Percentiles rank a stretch among this genome's conserved stretches.
phyloP scores from a whole-genome alignment of 768 basidiomycete genomes.

The Kwoniella botswanensis region DNA sequence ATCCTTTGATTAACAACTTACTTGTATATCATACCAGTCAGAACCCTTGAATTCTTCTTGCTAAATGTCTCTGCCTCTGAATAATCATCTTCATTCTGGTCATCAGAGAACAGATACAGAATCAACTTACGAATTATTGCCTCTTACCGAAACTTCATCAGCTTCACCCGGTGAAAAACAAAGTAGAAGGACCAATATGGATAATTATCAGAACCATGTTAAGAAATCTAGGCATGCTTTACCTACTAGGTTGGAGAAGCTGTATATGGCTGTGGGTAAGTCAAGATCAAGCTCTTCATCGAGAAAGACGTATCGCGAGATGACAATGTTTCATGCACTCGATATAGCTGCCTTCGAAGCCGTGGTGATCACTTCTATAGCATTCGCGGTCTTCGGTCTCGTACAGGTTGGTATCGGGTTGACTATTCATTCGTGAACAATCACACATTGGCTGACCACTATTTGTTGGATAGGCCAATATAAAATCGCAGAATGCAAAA shows the following conservation, averaged over 20 bases:
- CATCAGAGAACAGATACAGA: neutral
- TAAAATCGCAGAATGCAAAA: constrained; percentile 29
- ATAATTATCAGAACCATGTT: neutral
- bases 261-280: constrained; percentile 48
- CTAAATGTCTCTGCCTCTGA: neutral
- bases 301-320: too few relatives aligned
- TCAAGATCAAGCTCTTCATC: neutral
- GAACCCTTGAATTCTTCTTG: too few relatives aligned
- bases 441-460: too few relatives aligned
- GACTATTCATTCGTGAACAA: too few relatives aligned
- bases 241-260: constrained; percentile 39
- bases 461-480: constrained; percentile 18
- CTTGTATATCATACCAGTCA: neutral
- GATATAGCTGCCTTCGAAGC: constrained; percentile 36
- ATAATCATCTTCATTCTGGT: neutral
- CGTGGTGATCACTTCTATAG: constrained; percentile 35
- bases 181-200: constrained; percentile 8
- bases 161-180: neutral
- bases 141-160: neutral
- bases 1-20: too few relatives aligned
- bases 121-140: neutral
- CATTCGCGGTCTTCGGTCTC: constrained; percentile 39
- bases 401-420: constrained; percentile 13
- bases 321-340: neutral
- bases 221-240: constrained; percentile 17